Base-by-base conservation (phyloP, 73 alveolate genomes). In the Blepharisma japonicum region DNA sequence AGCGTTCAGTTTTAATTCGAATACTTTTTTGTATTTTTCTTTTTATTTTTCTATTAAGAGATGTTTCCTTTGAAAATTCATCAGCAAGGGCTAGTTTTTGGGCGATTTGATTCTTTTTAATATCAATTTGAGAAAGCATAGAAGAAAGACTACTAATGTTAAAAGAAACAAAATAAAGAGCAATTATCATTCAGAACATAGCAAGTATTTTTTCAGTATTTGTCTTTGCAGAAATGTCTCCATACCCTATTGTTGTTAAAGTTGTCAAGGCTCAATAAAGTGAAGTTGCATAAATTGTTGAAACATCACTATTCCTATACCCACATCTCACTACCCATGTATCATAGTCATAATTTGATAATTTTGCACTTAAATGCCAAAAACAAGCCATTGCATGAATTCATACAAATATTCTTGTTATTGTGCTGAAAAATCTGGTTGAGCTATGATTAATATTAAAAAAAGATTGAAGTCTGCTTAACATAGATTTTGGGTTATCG, bases 241-340 rank as follows among this genome's bases (percentile, higher is more conserved):
- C 95, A 77, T 79, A 89, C 6, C 95, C 95, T 8, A 89, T 88
- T 3, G 95, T 89, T 5, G 92, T 85, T 54, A 89, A 76, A 2
- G 95, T 89, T 45, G 71, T 55, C 18, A 89, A 61, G 42, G 81
- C 45, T 83, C 87, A 80, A 47, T 80, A 80, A 70, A 80, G 79
- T 38, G 87, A 80, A 5, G 45, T 45, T 25, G 23, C 18, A 39
- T 61, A 61, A 8, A 8, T 5, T 25, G 47, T 61, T n/a, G 14
- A 61, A 9, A 5, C 5, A 4, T 86, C 88, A 86, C 88, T 6
- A 55, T 89, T 88, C 3, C 56, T 8, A 49, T 84, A 56, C 6
- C 86, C 93, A 14, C 71, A 21, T 50, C 91, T 71, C 71, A 88
- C 92, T 18, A 88, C 93, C 97, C 97, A 90, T 6, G 94, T 84